Evolutionary conservation across 805 yeast genomes (phyloP), one percentile per base, ranked within the genome.

Genomic region (Sungouiella blattae): DNA sequence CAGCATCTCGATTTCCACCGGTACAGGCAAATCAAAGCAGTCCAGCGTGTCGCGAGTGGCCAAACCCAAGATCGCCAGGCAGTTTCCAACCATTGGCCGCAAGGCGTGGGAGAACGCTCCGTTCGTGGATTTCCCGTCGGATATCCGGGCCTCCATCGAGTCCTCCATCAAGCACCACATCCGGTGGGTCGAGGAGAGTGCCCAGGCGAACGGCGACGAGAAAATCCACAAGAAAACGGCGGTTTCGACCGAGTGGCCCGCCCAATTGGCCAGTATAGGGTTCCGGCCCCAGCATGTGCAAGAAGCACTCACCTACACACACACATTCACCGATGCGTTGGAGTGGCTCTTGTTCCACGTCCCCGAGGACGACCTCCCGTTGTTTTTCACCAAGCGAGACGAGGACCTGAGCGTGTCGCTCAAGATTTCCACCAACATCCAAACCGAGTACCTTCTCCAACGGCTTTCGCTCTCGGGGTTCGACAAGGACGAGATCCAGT

Each of bases 281-380:
- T 91, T 91, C 50, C 73, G 88, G 38, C 58, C 63, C 23, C 51
- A 73, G 1, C 97, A 89, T 53, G 75, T 83, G 1, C 59, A 63
- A 2, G 98, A 91, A 50, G 79, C 96, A 0, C 60, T 86, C 30
- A 60, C 65, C 18, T 85, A 85, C 50, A 66, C 80, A 0, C 44
- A 53, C 3, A 48, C 71, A 1, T 69, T 77, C 36, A 67, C 72
- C 1, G 77, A 72, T 16, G 70, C 82, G 0, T 57, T 84, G 28
- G 86, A 81, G 41, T 84, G 93, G 91, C 70, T 91, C 13, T 60
- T 91, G 8, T 80, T 89, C 46, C 93, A 91, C 51, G 76, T 91
- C 3, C 98, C 98, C 0, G 97, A 93, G 44, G 98, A 89, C 53
- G 98, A 91, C 50, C 64, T 91, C 21, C 98, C 98, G 0, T 46